Percentiles rank a stretch among this genome's conserved stretches.
Evolutionary conservation across 345 rosid species (phyloP).

Genomic region (Geranium rotundifolium): DNA sequence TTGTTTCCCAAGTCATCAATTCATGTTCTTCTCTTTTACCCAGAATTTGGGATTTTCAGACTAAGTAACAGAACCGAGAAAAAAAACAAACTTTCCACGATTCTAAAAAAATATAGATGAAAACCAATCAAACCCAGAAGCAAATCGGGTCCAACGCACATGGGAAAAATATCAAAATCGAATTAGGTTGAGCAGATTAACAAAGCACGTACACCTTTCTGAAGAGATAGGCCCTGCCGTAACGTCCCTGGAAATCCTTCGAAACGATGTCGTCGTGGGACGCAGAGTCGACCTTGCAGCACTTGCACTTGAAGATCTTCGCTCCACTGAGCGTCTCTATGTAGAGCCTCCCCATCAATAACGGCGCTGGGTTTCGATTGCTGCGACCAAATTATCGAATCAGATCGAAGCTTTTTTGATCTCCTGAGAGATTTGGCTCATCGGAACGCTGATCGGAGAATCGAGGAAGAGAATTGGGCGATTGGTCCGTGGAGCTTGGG

Average conservation of each 20-base stretch:
- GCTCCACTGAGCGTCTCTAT: constrained; percentile 20
- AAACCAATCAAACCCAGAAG: not conserved
- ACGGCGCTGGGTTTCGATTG: not conserved
- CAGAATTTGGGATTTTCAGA: not conserved
- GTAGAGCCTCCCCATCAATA: constrained; percentile 25
- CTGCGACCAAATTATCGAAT: not conserved
- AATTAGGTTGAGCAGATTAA: not conserved
- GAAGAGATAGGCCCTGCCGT: constrained; percentile 35
- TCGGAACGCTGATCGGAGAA: too few species aligned
- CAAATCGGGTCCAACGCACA: not conserved
- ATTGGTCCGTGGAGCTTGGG: too few species aligned
- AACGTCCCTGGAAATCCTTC: constrained; percentile 31
- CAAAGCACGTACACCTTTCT: constrained; percentile 18
- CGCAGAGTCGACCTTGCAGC: constrained; percentile 34
- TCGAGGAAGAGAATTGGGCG: too few species aligned
- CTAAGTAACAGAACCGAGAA: not conserved
- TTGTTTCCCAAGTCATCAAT: not conserved
- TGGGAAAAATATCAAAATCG: not conserved
- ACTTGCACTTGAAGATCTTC: constrained; percentile 34
- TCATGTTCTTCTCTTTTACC: not conserved
- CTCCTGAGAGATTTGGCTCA: too few species aligned
- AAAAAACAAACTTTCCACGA: not conserved
- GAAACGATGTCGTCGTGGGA: constrained; percentile 31
- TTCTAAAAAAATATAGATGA: not conserved
- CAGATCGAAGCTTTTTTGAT: not conserved